phyloP scores from a whole-genome alignment of 2,329 filamentous ascomycete species.

The Cladorrhinum sp. region DNA sequence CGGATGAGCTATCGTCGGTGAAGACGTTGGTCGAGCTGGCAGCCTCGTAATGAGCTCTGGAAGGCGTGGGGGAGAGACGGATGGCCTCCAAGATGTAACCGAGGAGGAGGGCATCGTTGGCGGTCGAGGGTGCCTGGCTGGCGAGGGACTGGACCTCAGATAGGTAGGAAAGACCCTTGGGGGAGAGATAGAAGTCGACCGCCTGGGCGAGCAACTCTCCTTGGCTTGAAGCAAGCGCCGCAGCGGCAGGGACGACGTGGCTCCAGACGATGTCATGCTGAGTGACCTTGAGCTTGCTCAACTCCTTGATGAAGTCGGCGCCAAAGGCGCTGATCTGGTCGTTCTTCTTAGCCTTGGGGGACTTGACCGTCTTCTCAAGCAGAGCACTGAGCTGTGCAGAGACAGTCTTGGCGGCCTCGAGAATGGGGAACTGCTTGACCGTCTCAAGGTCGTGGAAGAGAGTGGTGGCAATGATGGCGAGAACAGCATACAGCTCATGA shows the following conservation, averaged over 20 bases:
- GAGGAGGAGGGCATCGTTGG: slow-evolving; percentile 61
- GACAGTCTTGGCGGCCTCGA: slow-evolving; percentile 55
- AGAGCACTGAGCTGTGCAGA: slow-evolving; percentile 57
- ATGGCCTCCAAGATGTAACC: slow-evolving; percentile 71
- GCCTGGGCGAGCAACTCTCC: slow-evolving; percentile 69
- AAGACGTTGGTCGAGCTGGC: slow-evolving; percentile 42
- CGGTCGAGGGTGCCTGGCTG: slow-evolving; percentile 48
- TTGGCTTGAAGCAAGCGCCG: slow-evolving; percentile 67
- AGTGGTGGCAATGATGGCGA: slow-evolving; percentile 62
- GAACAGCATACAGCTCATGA: slow-evolving; percentile 57
- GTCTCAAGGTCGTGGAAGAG: slow-evolving; percentile 67
- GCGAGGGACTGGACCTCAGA: slow-evolving; percentile 61
- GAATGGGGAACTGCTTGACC: slow-evolving; percentile 62
- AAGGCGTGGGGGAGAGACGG: slow-evolving; percentile 62
- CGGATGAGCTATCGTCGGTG: slow-evolving; percentile 50
- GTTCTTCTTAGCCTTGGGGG: slow-evolving; percentile 48
- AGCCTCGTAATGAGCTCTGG: slow-evolving; percentile 55
- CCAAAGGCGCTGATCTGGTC: slow-evolving; percentile 63
- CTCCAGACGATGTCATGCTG: slow-evolving; percentile 67
- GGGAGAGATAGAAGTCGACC: slow-evolving; percentile 68
- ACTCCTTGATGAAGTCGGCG: slow-evolving; percentile 59
- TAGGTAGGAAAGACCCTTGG: slow-evolving; percentile 53
- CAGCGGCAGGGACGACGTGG: slow-evolving; percentile 65
- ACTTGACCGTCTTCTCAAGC: slow-evolving; percentile 64
- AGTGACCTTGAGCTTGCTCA: slow-evolving; percentile 61